Conservation (phyloP, 495 filamentous ascomycete genomes). For the Talaromyces proteolyticus region DNA sequence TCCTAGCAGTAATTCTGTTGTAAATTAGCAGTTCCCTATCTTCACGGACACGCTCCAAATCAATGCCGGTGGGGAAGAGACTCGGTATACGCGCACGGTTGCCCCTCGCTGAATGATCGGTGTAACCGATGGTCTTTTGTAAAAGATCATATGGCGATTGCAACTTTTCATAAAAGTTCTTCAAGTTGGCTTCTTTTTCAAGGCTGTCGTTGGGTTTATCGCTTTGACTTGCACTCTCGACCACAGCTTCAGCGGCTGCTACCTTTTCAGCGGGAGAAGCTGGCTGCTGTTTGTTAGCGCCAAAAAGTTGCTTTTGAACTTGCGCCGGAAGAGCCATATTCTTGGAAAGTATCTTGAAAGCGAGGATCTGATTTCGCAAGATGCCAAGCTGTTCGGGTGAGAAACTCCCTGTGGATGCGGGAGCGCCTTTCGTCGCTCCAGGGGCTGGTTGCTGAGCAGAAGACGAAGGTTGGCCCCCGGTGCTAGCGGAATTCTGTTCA, state of each 20-base stretch:
- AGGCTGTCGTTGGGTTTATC: constrained; percentile 27
- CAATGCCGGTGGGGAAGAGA: constrained; percentile 79
- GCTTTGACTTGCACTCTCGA: constrained; percentile 40
- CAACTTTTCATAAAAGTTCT: constrained; percentile 54
- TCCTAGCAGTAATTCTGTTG: constrained; percentile 80
- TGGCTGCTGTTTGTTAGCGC: constrained; percentile 59
- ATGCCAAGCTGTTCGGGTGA: constrained; percentile 63
- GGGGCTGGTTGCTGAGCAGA: constrained; percentile 16
- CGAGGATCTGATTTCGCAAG: constrained; percentile 70
- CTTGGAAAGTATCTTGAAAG: constrained; percentile 77
- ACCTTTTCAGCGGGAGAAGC: constrained; percentile 52
- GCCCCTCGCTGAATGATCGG: constrained; percentile 65
- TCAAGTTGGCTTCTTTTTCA: constrained; percentile 20
- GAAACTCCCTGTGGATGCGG: constrained; percentile 49
- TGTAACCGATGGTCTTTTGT: constrained; percentile 62
- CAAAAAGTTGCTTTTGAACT: constrained; percentile 70
- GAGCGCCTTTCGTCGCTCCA: constrained; percentile 18
- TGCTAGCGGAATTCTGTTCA: constrained; percentile 17
- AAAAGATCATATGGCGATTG: constrained; percentile 59
- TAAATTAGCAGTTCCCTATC: constrained; percentile 83
- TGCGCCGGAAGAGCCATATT: constrained; percentile 69
- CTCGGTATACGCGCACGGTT: constrained; percentile 75
- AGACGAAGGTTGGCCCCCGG: constrained; percentile 26
- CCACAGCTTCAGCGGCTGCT: constrained; percentile 42
- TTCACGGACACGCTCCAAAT: constrained; percentile 69